Evolutionary conservation across 129 eudicot genomes (phyloP).

Genomic region (Solidago caesia): DNA sequence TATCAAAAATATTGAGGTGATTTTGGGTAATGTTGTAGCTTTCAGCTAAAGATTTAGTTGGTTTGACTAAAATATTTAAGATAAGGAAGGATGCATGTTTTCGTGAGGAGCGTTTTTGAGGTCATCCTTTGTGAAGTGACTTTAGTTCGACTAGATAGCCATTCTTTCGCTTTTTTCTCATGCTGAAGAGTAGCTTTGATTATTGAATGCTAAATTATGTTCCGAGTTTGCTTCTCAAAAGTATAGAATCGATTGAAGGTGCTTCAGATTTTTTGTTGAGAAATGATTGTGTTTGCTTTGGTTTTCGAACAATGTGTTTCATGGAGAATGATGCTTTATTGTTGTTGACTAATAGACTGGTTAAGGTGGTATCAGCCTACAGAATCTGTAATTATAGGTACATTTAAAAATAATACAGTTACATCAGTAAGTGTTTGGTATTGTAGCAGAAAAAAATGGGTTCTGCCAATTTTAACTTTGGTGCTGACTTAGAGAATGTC

Average conservation of each 20-base stretch:
- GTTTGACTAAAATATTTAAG: not conserved
- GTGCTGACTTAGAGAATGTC: not conserved
- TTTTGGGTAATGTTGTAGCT: constrained; percentile 5
- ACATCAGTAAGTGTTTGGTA: not conserved
- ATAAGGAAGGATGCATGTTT: not conserved
- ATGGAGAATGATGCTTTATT: not conserved
- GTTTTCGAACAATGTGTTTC: not conserved
- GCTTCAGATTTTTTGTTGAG: not conserved
- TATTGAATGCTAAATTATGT: not conserved
- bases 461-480: not conserved
- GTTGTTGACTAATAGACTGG: constrained; percentile 13
- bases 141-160: not conserved
- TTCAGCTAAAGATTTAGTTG: not conserved
- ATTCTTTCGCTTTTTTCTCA: not conserved
- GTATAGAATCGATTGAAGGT: not conserved
- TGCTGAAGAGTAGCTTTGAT: not conserved
- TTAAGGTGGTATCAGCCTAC: not conserved
- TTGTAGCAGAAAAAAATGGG: not conserved
- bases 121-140: not conserved
- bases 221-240: not conserved
- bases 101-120: not conserved
- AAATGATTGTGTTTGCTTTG: constrained; percentile 7
- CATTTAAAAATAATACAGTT: not conserved
- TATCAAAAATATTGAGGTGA: not conserved
- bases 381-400: not conserved